Evolutionary conservation across 2,329 filamentous ascomycete genomes (phyloP), one percentile per base, ranked within the genome.

Genomic region (Phialophora verrucosa): DNA sequence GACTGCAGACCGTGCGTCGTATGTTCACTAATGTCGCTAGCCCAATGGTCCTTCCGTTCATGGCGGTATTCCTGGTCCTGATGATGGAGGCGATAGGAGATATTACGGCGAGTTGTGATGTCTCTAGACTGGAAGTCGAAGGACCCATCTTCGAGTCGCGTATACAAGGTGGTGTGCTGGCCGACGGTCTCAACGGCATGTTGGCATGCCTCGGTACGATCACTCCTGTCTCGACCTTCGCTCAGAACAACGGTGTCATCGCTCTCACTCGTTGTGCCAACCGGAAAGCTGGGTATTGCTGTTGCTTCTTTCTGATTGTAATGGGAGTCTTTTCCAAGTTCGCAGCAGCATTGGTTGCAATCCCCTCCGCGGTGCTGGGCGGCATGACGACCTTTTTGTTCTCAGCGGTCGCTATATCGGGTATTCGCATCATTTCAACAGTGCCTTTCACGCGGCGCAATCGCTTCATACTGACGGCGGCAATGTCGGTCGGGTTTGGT

Each of bases 301-400:
- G 84, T 72, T 88, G 87, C 72, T 62, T 86, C 71, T 90, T 89
- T 80, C 80, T 91, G 20, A 77, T 91, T 32, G 74, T 91, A 65
- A 90, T 90, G 86, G 88, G 88, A 6, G 81, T 91, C 60, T 90
- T 91, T 74, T 84, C 87, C 61, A 91, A 91, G 73, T 91, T 91
- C 69, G 88, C 88, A 1, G 88, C 88, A 0, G 85, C 88, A 0
- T 83, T 91, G 3, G 87, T 90, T 0, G 81, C 87, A 6, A 91
- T 91, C 69, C 89, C 88, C 0, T 77, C 78, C 3, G 64, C 79
- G 1, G 80, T 82, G 2, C 72, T 82, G 1, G 81, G 81, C 59
- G 80, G 79, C 6, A 81, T 82, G 78, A 82, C 85, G 0, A 89
- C 88, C 0, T 91, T 91, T 77, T 81, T 91, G 14, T 91, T 90